Evolutionary conservation across 495 filamentous ascomycete genomes (phyloP).

Genomic region (Hypoxylon subgilvum): DNA sequence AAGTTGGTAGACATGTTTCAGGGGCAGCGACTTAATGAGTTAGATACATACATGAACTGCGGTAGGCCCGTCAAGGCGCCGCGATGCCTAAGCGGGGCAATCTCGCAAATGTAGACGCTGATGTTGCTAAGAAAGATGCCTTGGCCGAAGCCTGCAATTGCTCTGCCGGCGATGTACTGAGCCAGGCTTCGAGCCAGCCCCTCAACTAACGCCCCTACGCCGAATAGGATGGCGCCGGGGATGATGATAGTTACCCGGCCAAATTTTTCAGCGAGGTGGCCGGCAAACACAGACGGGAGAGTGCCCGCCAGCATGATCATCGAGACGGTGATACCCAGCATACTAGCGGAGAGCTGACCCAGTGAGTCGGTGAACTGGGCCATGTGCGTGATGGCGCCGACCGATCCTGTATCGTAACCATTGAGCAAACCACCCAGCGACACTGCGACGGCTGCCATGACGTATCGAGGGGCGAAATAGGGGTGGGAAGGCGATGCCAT

Average conservation of each 20-base stretch:
- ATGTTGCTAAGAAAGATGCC: slow-evolving; percentile 64
- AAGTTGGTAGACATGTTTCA: too few species aligned
- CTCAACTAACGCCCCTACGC: slow-evolving; percentile 60
- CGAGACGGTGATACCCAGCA: slow-evolving; percentile 68
- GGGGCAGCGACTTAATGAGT: too few species aligned
- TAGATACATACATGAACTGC: slow-evolving; percentile 50
- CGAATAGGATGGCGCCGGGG: slow-evolving; percentile 61
- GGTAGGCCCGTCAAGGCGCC: slow-evolving; percentile 61
- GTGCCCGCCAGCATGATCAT: slow-evolving; percentile 68
- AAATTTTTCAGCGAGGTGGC: slow-evolving; percentile 64
- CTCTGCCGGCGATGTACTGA: slow-evolving; percentile 62
- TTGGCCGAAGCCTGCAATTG: slow-evolving; percentile 64
- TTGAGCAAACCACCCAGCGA: slow-evolving; percentile 39
- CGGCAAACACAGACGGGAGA: slow-evolving; percentile 66
- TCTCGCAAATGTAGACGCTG: slow-evolving; percentile 67
- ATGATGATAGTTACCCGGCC: slow-evolving; percentile 61
- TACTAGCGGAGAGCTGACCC: slow-evolving; percentile 58
- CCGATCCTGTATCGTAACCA: slow-evolving; percentile 66
- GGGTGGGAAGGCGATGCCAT: slow-evolving; percentile 18
- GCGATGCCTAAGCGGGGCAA: slow-evolving; percentile 59
- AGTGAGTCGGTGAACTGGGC: slow-evolving; percentile 56
- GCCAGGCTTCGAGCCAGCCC: slow-evolving; percentile 50
- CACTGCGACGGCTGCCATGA: slow-evolving; percentile 33
- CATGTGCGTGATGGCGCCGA: slow-evolving; percentile 70
- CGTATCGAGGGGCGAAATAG: slow-evolving; percentile 34